A percentile compares a stretch with the other conserved stretches of the same genome.
Conservation (phyloP, 2,329 filamentous ascomycete species). For the Xylaria sp. region DNA sequence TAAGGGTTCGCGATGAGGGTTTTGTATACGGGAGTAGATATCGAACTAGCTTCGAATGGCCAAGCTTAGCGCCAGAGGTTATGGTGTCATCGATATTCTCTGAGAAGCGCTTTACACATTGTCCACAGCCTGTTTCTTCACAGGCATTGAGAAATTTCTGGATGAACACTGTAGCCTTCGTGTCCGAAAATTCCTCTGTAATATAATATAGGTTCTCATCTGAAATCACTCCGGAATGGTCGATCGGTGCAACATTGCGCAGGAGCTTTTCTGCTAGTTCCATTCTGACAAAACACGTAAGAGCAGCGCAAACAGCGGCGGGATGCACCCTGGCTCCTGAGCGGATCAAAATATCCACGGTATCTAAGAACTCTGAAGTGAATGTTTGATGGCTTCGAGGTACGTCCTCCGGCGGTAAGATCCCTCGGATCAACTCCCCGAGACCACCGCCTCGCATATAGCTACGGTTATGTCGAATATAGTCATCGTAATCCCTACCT, state of each 20-base stretch:
- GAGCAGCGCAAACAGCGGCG: background rate
- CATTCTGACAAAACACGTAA: slow-evolving; percentile 2
- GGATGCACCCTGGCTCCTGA: background rate
- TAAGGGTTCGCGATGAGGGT: slow-evolving; percentile 2
- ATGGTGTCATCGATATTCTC: background rate
- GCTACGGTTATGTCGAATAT: too few relatives aligned
- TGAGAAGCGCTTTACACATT: background rate
- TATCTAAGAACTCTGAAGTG: slow-evolving; percentile 1
- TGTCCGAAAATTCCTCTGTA: background rate
- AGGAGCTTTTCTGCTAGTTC: slow-evolving; percentile 11
- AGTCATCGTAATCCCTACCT: too few relatives aligned
- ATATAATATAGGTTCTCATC: background rate
- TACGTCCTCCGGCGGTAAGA: background rate
- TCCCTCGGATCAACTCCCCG: slow-evolving; percentile 3
- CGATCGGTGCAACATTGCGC: background rate
- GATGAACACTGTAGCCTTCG: background rate
- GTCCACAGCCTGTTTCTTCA: slow-evolving; percentile 1
- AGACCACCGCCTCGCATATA: background rate
- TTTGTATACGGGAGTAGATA: slow-evolving; percentile 2
- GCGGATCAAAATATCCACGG: slow-evolving; percentile 9
- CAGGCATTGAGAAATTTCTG: slow-evolving; percentile 11
- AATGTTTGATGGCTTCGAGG: slow-evolving; percentile 3
- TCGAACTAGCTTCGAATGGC: slow-evolving; percentile 8
- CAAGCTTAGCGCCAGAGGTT: background rate
- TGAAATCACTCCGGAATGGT: background rate